A percentile compares a stretch with the other conserved stretches of the same genome.
These are phyloP conservation scores for Blastobotrys terrestris DNA, from an alignment of 805 yeast species.

Conservation along the genomic window DNA sequence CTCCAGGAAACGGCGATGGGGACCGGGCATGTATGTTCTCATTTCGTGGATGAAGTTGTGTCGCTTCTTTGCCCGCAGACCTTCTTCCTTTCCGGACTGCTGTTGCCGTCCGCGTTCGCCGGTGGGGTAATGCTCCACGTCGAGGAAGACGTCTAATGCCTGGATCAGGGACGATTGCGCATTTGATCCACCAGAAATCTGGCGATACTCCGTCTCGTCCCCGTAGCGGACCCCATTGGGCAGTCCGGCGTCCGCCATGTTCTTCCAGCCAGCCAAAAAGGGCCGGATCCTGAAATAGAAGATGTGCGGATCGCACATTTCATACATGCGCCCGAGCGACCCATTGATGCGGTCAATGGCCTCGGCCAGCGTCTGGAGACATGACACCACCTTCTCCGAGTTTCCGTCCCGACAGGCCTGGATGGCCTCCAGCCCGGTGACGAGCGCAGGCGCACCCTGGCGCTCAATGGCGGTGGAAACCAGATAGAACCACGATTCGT, in stretches of 20 bases:
- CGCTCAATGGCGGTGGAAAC: slow-evolving; percentile 83
- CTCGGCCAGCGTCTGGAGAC: slow-evolving; percentile 64
- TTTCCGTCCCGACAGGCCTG: slow-evolving; percentile 46
- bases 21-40: slow-evolving; percentile 86
- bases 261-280: slow-evolving; percentile 88
- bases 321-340: slow-evolving; percentile 75
- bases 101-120: slow-evolving; percentile 45
- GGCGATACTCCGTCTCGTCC: slow-evolving; percentile 47
- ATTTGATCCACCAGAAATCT: slow-evolving; percentile 84
- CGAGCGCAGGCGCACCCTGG: slow-evolving; percentile 67
- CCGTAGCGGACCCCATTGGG: slow-evolving; percentile 77
- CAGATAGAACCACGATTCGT: slow-evolving; percentile 90
- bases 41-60: slow-evolving; percentile 69
- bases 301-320: slow-evolving; percentile 90
- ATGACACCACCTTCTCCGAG: slow-evolving; percentile 34
- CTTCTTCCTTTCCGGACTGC: slow-evolving; percentile 15
- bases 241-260: slow-evolving; percentile 82
- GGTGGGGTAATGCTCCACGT: slow-evolving; percentile 72
- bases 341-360: slow-evolving; percentile 67
- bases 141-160: slow-evolving; percentile 69
- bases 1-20: slow-evolving; percentile 68
- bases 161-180: slow-evolving; percentile 91
- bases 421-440: slow-evolving; percentile 62
- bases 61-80: slow-evolving; percentile 22
- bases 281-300: slow-evolving; percentile 86